Evolutionary conservation across 805 yeast species (phyloP), one percentile per base, ranked within the genome.

Genomic region (Candida mattraensis): DNA sequence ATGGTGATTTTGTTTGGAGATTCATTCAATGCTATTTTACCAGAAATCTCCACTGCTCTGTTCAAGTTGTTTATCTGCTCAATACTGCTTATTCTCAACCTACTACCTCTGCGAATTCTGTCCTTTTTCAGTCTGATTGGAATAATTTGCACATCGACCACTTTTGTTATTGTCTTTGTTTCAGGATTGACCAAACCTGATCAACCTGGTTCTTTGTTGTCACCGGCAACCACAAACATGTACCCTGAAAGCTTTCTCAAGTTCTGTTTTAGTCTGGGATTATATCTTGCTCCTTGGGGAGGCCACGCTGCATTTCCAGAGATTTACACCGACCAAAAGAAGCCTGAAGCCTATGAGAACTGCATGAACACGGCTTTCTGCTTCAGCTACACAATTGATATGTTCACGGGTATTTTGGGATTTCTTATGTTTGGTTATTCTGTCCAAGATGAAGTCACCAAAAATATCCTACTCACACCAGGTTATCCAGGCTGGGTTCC

Each of bases 301-400:
- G 93, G 93, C 3, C 91, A 83, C 55, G 86, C 87, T 1, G 80
- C 84, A 5, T 82, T 82, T 47, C 91, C 91, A 2, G 85, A 81
- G 49, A 62, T 83, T 28, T 79, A 76, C 54, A 64, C 74, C 24
- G 93, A 83, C 55, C 84, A 83, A 84, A 70, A 78, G 51, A 80
- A 73, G 37, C 87, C 87, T 5, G 55, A 64, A 19, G 75, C 72
- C 44, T 82, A 75, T 57, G 61, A 63, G 13, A 54, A 56, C 11
- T 77, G 87, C 42, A 66, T 82, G 52, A 61, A 66, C 29, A 56
- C 70, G 2, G 78, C 91, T 0, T 84, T 81, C 47, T 53, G 72
- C 16, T 77, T 81, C 41, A 77, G 87, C 2, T 69, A 74, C 31
- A 19, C 72, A 1, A 71, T 84, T 8, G 88, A 83, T 56, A 56